Base-by-base conservation (phyloP, 306 rosid species). In the Malus domestica region DNA sequence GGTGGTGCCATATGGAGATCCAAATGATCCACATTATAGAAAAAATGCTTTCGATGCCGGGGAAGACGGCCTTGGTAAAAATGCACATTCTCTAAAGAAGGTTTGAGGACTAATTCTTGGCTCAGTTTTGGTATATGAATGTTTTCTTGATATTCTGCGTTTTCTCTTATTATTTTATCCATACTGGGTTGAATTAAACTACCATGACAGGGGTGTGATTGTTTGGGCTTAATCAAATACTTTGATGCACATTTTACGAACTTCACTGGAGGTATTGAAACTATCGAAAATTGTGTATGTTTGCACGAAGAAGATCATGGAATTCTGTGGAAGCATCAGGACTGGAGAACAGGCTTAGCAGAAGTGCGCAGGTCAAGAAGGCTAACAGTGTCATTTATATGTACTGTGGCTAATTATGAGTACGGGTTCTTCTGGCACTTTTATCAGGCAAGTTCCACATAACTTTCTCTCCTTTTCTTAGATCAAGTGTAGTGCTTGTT, bases 1-100 rank as follows among this genome's bases (percentile, higher is more conserved):
- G 93, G 98, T 93, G 78, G 98, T 93, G 76, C 98, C 97, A 3
- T 93, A 88, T 85, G 98, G 98, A 60, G 98, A 93, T 84, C 98
- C 98, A 66, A 91, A 87, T 72, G 96, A 89, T 14, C 98, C 98
- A 40, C 98, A 93, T 86, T 91, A 91, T 80, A 86, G 97, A 68
- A 91, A 93, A 86, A 93, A 93, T 87, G 98, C 98, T 71, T 93
- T 93, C 75, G 98, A 93, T 77, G 98, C 97, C 1, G 98, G 98
- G 35, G 98, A 93, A 80, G 98, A 93, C 71, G 98, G 98, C 80
- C 88, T 93, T 51, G 97, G 98, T 33, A 93, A 88, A 85, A 93
- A 91, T 81, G 97, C 98, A 4, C 98, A 91, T 89, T 92, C 97
- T 67, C 88, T 92, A 59, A 88, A 88, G 81, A 93, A 90, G 97